Evolutionary conservation across 2,329 filamentous ascomycete species (phyloP).

Genomic region (Conoideocrella luteorostrata): DNA sequence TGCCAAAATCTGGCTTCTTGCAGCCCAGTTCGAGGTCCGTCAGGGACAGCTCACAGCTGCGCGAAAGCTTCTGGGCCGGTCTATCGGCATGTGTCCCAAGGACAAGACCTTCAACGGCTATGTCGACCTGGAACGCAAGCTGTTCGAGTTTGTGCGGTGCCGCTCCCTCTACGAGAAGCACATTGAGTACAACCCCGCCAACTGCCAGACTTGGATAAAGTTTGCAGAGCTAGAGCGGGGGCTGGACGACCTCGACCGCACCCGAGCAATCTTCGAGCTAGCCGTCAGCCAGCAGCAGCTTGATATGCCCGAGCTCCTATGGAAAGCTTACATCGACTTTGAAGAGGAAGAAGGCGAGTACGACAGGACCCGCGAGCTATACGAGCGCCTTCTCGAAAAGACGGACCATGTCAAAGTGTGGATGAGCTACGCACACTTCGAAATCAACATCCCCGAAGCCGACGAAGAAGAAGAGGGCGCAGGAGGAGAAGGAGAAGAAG

Average conservation of each 20-base stretch:
- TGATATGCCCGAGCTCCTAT: conserved; percentile 95
- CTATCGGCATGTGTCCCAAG: conserved; percentile 92
- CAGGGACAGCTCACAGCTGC: conserved; percentile 75
- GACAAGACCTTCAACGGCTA: conserved; percentile 93
- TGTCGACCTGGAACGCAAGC: conserved; percentile 82
- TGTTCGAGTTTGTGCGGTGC: conserved; percentile 91
- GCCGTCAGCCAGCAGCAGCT: conserved; percentile 75
- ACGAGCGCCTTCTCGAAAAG: conserved; percentile 86
- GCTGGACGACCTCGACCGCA: conserved; percentile 81
- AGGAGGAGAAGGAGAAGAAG: too few relatives aligned
- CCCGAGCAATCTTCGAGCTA: conserved; percentile 86
- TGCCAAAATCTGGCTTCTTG: conserved; percentile 91
- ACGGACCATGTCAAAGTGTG: conserved; percentile 99
- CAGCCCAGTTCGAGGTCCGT: conserved; percentile 87
- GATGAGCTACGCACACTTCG: conserved; percentile 98
- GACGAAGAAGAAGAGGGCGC: conserved; percentile 53
- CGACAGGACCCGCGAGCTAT: conserved; percentile 71
- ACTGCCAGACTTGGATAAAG: conserved; percentile 91
- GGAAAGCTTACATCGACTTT: conserved; percentile 98
- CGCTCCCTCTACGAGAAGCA: conserved; percentile 91
- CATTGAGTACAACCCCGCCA: conserved; percentile 83
- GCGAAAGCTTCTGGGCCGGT: conserved; percentile 81
- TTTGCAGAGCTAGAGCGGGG: conserved; percentile 91
- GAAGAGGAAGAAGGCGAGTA: conserved; percentile 95
- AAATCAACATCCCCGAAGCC: conserved; percentile 84